phyloP scores from a whole-genome alignment of 371 early-diverging fungal species.

The Haplosporangium sp. region DNA sequence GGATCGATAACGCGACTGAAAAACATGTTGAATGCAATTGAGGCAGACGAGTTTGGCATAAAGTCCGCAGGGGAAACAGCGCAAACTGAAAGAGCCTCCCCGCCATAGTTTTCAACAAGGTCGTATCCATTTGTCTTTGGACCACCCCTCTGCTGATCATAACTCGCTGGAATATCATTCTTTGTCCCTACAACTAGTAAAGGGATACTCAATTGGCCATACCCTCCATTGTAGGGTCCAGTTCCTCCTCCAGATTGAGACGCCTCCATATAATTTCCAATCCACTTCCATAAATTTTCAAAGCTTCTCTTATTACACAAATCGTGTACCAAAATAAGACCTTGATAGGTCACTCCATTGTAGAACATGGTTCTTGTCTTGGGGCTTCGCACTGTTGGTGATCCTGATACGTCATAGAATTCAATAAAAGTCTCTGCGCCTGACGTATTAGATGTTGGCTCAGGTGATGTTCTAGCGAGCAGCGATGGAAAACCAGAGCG shows the following conservation, averaged over 20 bases:
- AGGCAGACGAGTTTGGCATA: slow-evolving; percentile 41
- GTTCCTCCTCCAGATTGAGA: not conserved
- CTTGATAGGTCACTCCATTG: slow-evolving; percentile 52
- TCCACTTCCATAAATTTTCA: slow-evolving; percentile 65
- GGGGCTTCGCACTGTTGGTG: slow-evolving; percentile 54
- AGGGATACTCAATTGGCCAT: slow-evolving; percentile 25
- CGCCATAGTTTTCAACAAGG: slow-evolving; percentile 29
- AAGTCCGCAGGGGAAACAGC: slow-evolving; percentile 37
- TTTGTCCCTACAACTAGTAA: slow-evolving; percentile 47
- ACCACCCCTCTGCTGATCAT: slow-evolving; percentile 1
- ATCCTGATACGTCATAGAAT: slow-evolving; percentile 62
- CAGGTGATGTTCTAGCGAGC: slow-evolving; percentile 10
- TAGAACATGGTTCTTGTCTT: slow-evolving; percentile 61
- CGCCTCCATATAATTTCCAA: slow-evolving; percentile 53
- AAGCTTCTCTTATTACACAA: slow-evolving; percentile 59
- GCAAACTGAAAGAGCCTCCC: slow-evolving; percentile 46
- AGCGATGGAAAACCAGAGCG: slow-evolving; percentile 11
- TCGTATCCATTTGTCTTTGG: slow-evolving; percentile 9
- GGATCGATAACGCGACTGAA: slow-evolving; percentile 37
- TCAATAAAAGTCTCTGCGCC: slow-evolving; percentile 57
- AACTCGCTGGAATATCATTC: slow-evolving; percentile 25
- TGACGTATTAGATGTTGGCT: slow-evolving; percentile 7
- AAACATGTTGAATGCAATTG: slow-evolving; percentile 49
- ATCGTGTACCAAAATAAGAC: slow-evolving; percentile 64
- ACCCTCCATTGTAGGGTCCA: slow-evolving; percentile 3